These are phyloP conservation scores for Phytopythium ostracodes DNA, from an alignment of 352 stramenopile species.

Conservation along the genomic window DNA sequence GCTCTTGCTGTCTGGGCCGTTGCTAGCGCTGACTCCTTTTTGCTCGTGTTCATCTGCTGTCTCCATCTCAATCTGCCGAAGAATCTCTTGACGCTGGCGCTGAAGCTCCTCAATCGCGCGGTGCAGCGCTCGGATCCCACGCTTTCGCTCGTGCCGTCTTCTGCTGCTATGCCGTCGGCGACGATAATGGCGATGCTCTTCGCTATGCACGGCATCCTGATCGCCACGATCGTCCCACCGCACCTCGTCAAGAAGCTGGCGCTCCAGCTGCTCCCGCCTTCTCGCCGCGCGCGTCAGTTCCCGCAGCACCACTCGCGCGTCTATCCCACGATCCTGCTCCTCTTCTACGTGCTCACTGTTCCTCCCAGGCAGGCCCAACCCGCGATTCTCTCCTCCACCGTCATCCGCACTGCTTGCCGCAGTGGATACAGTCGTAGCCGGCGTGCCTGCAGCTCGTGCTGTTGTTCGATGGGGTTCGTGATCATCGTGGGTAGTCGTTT, in stretches of 20 bases:
- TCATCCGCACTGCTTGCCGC: constrained; percentile 7
- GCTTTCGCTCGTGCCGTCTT: background rate
- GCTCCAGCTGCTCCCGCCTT: constrained; percentile 28
- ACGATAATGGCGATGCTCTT: background rate
- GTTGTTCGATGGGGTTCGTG: background rate
- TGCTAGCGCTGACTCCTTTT: background rate
- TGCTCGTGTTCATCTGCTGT: constrained; percentile 8
- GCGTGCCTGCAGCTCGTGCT: background rate
- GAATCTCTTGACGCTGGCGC: constrained; percentile 38
- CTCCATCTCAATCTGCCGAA: constrained; percentile 39
- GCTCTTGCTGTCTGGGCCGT: background rate
- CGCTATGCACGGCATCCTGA: background rate
- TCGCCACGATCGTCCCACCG: background rate
- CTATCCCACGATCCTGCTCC: background rate
- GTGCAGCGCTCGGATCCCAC: constrained; percentile 13
- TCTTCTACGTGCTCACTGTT: background rate
- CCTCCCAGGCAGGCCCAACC: background rate
- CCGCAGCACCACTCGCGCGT: constrained; percentile 24
- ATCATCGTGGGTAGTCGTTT: background rate
- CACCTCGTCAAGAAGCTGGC: constrained; percentile 20
- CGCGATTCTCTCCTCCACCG: background rate
- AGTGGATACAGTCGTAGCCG: constrained; percentile 2
- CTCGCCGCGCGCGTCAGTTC: constrained; percentile 34
- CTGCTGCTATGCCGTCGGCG: constrained; percentile 7
- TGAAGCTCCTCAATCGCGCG: constrained; percentile 39